Evolutionary conservation across 352 stramenopile species (phyloP).

Genomic region (Globisporangium radiosum): DNA sequence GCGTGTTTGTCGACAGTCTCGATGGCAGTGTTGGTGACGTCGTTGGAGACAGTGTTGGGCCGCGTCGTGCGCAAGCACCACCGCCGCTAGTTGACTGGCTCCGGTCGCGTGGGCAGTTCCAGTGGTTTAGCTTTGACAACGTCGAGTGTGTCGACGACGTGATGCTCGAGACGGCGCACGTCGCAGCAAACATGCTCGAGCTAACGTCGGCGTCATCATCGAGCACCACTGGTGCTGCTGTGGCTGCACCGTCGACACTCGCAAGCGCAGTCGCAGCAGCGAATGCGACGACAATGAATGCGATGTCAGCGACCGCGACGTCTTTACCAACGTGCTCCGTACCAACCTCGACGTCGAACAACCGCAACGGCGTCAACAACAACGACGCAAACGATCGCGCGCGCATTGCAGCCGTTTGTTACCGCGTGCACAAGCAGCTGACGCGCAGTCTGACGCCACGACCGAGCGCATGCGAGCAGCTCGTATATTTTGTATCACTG

Average conservation of each 20-base stretch:
- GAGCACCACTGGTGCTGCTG: no score
- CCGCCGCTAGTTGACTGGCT: constrained; percentile 5
- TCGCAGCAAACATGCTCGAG: background rate
- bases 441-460: no score
- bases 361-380: no score
- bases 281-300: background rate
- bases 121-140: constrained; percentile 11
- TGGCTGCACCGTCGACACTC: no score
- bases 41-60: background rate
- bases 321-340: no score
- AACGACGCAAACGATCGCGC: no score
- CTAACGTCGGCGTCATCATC: background rate
- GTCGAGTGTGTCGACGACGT: background rate
- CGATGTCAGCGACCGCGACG: no score
- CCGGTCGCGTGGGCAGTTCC: constrained; percentile 5
- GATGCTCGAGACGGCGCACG: constrained; percentile 6
- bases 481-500: constrained; percentile 13
- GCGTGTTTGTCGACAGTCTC: constrained; percentile 19
- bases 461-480: constrained; percentile 2
- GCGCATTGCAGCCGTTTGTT: background rate
- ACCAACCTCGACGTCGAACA: background rate
- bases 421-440: constrained; percentile 6
- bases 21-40: background rate
- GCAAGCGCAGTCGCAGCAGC: background rate
- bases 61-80: no score